phyloP scores from a whole-genome alignment of 306 rosid species.

The Acacia melanoxylon region DNA sequence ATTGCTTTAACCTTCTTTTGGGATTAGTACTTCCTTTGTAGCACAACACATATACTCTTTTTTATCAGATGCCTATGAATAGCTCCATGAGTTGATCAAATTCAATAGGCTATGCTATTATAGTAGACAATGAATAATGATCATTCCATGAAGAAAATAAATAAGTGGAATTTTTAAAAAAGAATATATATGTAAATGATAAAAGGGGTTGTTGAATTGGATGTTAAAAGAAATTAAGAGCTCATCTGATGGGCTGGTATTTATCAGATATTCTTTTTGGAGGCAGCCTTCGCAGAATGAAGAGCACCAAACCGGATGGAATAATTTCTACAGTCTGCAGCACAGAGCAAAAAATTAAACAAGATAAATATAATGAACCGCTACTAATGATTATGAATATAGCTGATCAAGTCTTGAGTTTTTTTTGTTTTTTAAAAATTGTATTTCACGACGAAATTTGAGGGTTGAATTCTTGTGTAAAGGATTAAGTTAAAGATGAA shows the following conservation, averaged over 20 bases:
- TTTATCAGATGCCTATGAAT: background rate
- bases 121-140: background rate
- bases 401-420: background rate
- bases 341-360: too few species aligned
- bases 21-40: background rate
- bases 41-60: background rate
- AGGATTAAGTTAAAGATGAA: background rate
- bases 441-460: background rate
- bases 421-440: background rate
- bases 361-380: background rate
- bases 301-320: constrained; percentile 74
- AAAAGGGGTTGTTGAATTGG: background rate
- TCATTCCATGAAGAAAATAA: background rate
- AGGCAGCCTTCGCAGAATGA: constrained; percentile 75
- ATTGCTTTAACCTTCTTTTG: background rate
- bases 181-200: background rate
- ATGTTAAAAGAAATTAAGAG: constrained; percentile 23
- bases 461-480: background rate
- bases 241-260: constrained; percentile 74
- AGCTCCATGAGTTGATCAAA: background rate
- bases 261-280: constrained; percentile 72
- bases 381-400: background rate
- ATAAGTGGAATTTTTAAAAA: background rate
- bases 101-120: background rate
- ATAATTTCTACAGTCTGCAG: constrained; percentile 69